Base-by-base conservation (phyloP, 768 basidiomycete species). In the Suillus hirtellus region DNA sequence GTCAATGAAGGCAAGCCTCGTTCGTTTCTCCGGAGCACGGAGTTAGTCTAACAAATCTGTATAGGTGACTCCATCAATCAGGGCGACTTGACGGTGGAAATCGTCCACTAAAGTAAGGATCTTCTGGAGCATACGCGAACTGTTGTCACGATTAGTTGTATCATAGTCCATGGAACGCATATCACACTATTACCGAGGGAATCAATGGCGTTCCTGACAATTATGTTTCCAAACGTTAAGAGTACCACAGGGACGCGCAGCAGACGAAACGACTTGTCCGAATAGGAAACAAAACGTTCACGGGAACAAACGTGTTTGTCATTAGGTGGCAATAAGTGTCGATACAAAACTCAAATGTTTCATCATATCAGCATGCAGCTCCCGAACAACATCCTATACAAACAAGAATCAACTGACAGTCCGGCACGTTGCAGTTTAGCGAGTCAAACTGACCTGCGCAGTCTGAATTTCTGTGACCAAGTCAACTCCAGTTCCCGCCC, bases 11-110 rank as follows among this genome's bases (percentile, higher is more conserved):
- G 91, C 89, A 67, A 66, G 80, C 61, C 43, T 40, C 59, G 55
- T 64, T 60, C 58, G 15, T 50, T 59, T 24, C 7, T 21, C 12
- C 59, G 44, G 14, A n/a, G 46, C 60, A 24, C 47, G 14, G 31
- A 53, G n/a, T 31, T 19, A 67, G 24, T 70, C 21, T 63, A 34
- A 50, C 59, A 17, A 31, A 31, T 43, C 34, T 63, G 59, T 40
- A 31, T 60, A 93, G 91, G 92, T 66, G 97, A 99, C 76, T 95
- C 93, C 34, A 92, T 98, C 80, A 90, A 89, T 76, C 93, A 96
- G 77, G 95, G 95, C 54, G 96, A 98, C 75, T 80, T 97, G 72
- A 86, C 87, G 34, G 90, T 92, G 61, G 95, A 96, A 78, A 96
- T 97, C 69, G 86, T 88, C 59, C 89, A 92, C 71, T 89, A 68